Percentiles rank a stretch among this genome's conserved stretches.
Conservation (phyloP, 257 asterid genomes). For the Perilla frutescens region DNA sequence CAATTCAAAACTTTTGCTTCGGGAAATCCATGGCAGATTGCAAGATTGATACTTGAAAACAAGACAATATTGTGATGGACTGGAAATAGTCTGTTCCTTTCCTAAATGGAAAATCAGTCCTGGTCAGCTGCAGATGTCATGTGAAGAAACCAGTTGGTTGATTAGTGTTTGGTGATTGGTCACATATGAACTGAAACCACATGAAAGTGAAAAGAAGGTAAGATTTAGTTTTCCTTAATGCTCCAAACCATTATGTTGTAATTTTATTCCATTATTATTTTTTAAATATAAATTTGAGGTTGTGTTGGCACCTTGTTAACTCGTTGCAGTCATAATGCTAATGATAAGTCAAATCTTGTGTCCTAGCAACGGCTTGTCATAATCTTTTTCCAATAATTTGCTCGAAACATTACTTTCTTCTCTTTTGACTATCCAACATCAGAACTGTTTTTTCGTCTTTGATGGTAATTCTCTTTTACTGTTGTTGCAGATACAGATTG, state of each 20-base stretch:
- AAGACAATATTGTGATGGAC: not conserved
- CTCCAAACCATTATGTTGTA: no score
- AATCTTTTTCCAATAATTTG: no score
- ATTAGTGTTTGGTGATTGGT: slow-evolving; percentile 1
- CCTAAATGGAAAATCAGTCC: not conserved
- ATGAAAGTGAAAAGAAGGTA: slow-evolving; percentile 23
- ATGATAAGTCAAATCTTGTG: no score
- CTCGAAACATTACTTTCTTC: no score
- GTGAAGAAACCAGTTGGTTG: slow-evolving; percentile 13
- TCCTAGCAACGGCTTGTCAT: no score
- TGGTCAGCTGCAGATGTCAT: slow-evolving; percentile 8
- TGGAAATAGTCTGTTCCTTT: slow-evolving; percentile 20
- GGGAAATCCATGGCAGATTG: slow-evolving; percentile 61
- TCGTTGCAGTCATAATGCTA: no score
- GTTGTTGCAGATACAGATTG: not conserved
- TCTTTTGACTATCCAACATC: no score
- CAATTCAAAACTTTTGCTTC: slow-evolving; percentile 57
- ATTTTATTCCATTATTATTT: no score
- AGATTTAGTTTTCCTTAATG: not conserved
- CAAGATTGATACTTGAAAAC: slow-evolving; percentile 36
- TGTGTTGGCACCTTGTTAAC: no score
- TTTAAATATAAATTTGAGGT: no score
- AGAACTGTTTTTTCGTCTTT: no score
- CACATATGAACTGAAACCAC: slow-evolving; percentile 11
- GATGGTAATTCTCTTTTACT: not conserved